phyloP scores from a whole-genome alignment of 75 land plant species.

The Larix kaempferi region DNA sequence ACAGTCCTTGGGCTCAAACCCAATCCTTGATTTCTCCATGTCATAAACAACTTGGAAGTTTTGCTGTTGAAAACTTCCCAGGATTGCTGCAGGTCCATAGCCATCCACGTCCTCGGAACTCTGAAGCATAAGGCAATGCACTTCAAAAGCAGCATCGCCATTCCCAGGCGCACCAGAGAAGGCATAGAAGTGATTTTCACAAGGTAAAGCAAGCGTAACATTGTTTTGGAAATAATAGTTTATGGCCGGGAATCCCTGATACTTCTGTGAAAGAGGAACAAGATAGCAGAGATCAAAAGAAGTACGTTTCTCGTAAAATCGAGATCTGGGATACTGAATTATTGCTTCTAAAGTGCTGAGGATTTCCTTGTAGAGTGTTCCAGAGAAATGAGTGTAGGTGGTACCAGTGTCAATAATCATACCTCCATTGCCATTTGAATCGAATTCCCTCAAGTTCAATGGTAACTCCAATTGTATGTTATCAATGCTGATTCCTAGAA shows the following conservation, averaged over 20 bases:
- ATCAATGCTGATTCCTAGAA: constrained; percentile 57
- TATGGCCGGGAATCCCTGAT: constrained; percentile 7
- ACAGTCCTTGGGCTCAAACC: constrained; percentile 48
- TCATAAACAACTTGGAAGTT: constrained; percentile 77
- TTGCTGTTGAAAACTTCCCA: constrained; percentile 78
- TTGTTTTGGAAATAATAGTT: background rate
- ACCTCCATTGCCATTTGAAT: constrained; percentile 63
- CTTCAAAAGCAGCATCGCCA: background rate
- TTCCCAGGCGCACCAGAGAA: background rate
- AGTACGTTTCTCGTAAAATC: constrained; percentile 23
- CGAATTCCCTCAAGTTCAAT: constrained; percentile 20
- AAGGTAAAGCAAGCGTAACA: background rate
- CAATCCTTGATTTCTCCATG: constrained; percentile 43
- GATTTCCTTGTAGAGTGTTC: constrained; percentile 22
- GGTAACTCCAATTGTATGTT: constrained; percentile 29
- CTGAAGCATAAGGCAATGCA: background rate
- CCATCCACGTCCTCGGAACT: background rate
- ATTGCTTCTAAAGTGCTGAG: constrained; percentile 26
- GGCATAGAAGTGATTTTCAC: background rate
- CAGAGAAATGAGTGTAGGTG: constrained; percentile 67
- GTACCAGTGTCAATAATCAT: constrained; percentile 81
- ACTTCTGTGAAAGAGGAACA: constrained; percentile 1
- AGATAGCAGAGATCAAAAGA: constrained; percentile 61
- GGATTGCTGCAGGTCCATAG: constrained; percentile 6
- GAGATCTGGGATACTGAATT: constrained; percentile 23